These are phyloP conservation scores for Magnolia changhungtana DNA, from an alignment of 164 flowering plant genomes.

Conservation along the genomic window DNA sequence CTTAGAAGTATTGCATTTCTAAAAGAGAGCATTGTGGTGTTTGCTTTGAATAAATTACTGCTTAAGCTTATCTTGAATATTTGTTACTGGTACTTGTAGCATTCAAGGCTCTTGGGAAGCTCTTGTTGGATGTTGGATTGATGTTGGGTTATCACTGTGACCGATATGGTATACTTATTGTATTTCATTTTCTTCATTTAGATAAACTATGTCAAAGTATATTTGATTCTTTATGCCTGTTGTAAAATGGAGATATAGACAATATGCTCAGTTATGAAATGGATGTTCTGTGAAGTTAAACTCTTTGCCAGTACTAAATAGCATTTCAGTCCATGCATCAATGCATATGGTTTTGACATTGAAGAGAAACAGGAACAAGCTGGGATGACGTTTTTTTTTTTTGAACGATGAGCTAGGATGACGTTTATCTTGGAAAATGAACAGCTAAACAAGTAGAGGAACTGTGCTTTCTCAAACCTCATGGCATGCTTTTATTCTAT, in stretches of 20 bases:
- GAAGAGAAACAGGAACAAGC: too few species aligned
- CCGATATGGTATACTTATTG: slow-evolving; percentile 56
- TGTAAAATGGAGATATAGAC: not conserved
- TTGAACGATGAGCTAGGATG: too few species aligned
- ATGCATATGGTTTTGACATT: too few species aligned
- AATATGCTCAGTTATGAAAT: not conserved
- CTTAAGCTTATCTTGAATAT: not conserved
- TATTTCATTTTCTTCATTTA: not conserved
- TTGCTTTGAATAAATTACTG: not conserved
- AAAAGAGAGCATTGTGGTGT: not conserved
- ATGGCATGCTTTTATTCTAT: too few species aligned
- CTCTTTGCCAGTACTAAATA: too few species aligned
- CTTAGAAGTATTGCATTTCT: not conserved
- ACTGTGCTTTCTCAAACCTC: too few species aligned
- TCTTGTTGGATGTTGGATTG: slow-evolving; percentile 83
- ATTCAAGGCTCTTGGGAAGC: slow-evolving; percentile 91
- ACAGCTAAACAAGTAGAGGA: too few species aligned
- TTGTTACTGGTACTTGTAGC: slow-evolving; percentile 38
- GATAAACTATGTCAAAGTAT: too few species aligned
- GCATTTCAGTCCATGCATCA: too few species aligned
- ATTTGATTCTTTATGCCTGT: not conserved
- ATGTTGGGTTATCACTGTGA: slow-evolving; percentile 94
- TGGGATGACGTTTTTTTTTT: too few species aligned
- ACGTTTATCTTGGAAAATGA: too few species aligned
- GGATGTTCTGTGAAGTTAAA: not conserved